Evolutionary conservation across 1,139 yeast species (phyloP).

Genomic region (Zygosaccharomyces pseudobailii): DNA sequence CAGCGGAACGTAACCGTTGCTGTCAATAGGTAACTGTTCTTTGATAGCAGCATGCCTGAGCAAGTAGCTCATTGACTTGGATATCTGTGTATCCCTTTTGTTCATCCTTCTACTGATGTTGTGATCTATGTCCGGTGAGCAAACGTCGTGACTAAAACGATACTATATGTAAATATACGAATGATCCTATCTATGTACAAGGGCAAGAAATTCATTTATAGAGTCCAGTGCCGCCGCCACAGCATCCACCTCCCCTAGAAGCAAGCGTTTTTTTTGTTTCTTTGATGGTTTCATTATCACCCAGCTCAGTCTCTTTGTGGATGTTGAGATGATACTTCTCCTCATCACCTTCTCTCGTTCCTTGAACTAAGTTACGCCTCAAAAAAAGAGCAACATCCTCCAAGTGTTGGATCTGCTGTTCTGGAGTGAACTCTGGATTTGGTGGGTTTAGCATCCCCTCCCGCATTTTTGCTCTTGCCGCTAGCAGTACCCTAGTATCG

Average conservation of each 20-base stretch:
- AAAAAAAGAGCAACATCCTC: constrained; percentile 68
- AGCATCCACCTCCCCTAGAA: constrained; percentile 42
- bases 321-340: constrained; percentile 50
- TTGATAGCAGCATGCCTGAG: constrained; percentile 81
- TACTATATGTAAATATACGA: background rate
- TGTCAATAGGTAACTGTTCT: constrained; percentile 60
- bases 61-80: constrained; percentile 70
- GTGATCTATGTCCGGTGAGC: background rate
- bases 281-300: constrained; percentile 71
- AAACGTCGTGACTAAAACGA: background rate
- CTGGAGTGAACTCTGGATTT: constrained; percentile 37
- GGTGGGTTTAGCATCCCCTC: constrained; percentile 51
- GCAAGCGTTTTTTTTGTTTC: constrained; percentile 34
- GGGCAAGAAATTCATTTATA: constrained; percentile 5
- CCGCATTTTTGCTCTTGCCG: constrained; percentile 64
- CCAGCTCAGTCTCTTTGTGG: constrained; percentile 79
- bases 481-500: constrained; percentile 49
- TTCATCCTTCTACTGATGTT: constrained; percentile 6
- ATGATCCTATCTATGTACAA: background rate
- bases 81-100: constrained; percentile 51
- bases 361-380: constrained; percentile 78
- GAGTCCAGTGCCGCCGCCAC: constrained; percentile 39
- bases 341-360: constrained; percentile 48
- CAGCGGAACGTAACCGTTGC: constrained; percentile 60
- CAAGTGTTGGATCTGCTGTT: constrained; percentile 55